Evolutionary conservation across 148 eudicot species (phyloP).

Genomic region (Rhododendron ovatum): DNA sequence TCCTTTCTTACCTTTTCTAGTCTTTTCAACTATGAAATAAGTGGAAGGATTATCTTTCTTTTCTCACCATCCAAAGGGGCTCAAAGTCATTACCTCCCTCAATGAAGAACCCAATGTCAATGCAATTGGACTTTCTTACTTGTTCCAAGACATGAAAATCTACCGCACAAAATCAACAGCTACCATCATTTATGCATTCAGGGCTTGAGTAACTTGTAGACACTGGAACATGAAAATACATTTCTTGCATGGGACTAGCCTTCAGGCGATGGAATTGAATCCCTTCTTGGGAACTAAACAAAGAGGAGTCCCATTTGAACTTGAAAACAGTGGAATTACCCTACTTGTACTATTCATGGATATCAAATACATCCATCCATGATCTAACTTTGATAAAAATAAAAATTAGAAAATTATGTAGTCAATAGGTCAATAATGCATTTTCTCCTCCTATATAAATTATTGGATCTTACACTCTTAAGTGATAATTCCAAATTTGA

Average conservation of each 20-base stretch:
- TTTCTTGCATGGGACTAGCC: slow-evolving; percentile 1
- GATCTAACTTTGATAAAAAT: background rate
- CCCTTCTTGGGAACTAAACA: background rate
- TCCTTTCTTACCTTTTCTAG: background rate
- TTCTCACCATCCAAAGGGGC: background rate
- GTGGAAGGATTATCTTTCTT: background rate
- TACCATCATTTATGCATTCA: background rate
- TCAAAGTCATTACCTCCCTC: background rate
- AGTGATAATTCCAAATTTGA: background rate
- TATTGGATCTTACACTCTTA: background rate
- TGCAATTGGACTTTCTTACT: background rate
- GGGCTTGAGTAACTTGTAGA: background rate
- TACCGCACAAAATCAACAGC: background rate
- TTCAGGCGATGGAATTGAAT: background rate
- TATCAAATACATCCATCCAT: background rate
- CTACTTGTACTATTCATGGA: background rate
- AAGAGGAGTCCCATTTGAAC: background rate
- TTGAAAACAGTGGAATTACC: background rate
- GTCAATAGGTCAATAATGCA: background rate
- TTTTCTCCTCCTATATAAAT: background rate
- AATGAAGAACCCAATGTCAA: background rate
- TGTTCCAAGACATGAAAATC: background rate
- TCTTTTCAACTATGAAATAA: background rate
- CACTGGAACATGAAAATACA: background rate
- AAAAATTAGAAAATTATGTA: background rate